phyloP scores from a whole-genome alignment of 208 protist genomes.

The Trypanosoma caninum region DNA sequence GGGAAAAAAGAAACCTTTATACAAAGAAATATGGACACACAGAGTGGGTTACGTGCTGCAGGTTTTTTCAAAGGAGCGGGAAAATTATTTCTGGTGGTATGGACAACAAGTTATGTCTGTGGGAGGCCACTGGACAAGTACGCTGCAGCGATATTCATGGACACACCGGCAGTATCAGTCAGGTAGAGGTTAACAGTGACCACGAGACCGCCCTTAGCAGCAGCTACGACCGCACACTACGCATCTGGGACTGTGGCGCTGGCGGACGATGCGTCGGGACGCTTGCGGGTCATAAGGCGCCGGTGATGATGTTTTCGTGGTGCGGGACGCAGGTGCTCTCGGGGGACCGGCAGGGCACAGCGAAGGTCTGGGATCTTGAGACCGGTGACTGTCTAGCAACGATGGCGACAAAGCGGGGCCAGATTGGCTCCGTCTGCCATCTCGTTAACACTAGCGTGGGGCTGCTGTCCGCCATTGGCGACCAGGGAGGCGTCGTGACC shows the following conservation, averaged over 20 bases:
- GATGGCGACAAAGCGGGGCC: slow-evolving; percentile 57
- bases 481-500: slow-evolving; percentile 69
- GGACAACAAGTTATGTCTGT: slow-evolving; percentile 91
- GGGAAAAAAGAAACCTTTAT: slow-evolving; percentile 64
- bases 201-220: slow-evolving; percentile 46
- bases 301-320: slow-evolving; percentile 84
- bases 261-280: slow-evolving; percentile 41
- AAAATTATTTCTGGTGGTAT: slow-evolving; percentile 83
- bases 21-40: slow-evolving; percentile 77
- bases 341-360: slow-evolving; percentile 68
- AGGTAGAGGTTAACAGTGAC: slow-evolving; percentile 59
- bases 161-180: slow-evolving; percentile 77
- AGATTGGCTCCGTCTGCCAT: slow-evolving; percentile 59
- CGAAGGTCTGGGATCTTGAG: slow-evolving; percentile 75
- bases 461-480: slow-evolving; percentile 55
- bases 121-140: slow-evolving; percentile 38
- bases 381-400: slow-evolving; percentile 46
- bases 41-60: slow-evolving; percentile 87
- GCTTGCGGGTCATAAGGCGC: slow-evolving; percentile 66
- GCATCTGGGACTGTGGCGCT: slow-evolving; percentile 61
- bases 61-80: slow-evolving; percentile 52
- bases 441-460: slow-evolving; percentile 32
- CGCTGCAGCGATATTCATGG: slow-evolving; percentile 79
- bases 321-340: slow-evolving; percentile 54
- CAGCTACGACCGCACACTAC: slow-evolving; percentile 83